Evolutionary conservation across 2,329 filamentous ascomycete species (phyloP), one percentile per base, ranked within the genome.

Genomic region (Mollisia scopiformis): DNA sequence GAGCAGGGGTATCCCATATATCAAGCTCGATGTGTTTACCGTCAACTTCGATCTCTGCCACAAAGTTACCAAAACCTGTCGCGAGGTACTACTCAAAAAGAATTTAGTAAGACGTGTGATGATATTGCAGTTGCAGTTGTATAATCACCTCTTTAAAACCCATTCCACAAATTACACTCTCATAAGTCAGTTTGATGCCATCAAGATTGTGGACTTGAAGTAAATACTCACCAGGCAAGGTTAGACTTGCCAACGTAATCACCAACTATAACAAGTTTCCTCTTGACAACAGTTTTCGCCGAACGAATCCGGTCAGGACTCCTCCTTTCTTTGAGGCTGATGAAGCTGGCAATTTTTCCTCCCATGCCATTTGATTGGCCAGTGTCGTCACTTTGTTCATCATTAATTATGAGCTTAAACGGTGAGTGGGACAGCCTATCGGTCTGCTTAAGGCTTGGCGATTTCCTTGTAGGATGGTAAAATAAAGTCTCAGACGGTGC

Each of bases 21-120:
- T 94, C 95, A 79, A 99, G 87, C 84, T 98, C 94, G 74, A 98
- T 94, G 79, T 97, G 94, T 85, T 97, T 98, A 84, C 93, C 93
- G 85, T 99, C 95, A 73, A 99, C 95, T 84, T 98, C 93, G 78
- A 98, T 94, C 86, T 99, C 95, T 88, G 94, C 94, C 75, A 98
- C 95, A 75, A 98, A 99, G 90, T 98, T 98, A 85, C 98, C 95
- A 81, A 98, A 98, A 75, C 98, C 95, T 73, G 95, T 99, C n/a
- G n/a, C n/a, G n/a, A 76, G 94, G 95, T 80, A 98, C 95, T 98
- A 98, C 82, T 98, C 94, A 95, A 98, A 77, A 31, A 28, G 59
- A 49, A 43, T 19, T 43, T 16, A 61, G 68, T 61, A 66, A 59
- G 52, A 33, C 52, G 35, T 37, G 57, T 37, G 14, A 37, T 54